Evolutionary conservation across 192 early-diverging fungal genomes (phyloP).

Genomic region (Backusella luteola): DNA sequence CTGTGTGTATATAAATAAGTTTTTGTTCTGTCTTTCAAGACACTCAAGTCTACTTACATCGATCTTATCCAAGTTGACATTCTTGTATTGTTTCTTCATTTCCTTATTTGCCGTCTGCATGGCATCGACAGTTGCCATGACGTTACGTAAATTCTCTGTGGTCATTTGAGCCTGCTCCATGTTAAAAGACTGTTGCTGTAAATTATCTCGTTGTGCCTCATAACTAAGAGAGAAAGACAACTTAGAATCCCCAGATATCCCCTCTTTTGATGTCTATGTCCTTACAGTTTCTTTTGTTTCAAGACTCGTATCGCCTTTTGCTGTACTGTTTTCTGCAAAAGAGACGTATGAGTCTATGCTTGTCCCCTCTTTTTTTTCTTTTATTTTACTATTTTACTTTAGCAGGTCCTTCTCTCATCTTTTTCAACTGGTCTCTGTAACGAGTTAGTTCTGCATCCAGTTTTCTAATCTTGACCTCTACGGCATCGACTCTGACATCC

Average conservation of each 20-base stretch:
- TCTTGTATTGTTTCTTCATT: constrained; percentile 96
- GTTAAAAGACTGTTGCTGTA: constrained; percentile 96
- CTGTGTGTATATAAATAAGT: constrained; percentile 34
- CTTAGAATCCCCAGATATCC: neutral
- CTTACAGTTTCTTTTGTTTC: constrained; percentile 91
- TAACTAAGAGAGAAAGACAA: constrained; percentile 46
- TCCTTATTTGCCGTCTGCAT: constrained; percentile 95
- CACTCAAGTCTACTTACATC: constrained; percentile 56
- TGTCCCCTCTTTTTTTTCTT: neutral
- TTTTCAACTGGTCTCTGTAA: constrained; percentile 93
- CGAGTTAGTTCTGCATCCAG: constrained; percentile 90
- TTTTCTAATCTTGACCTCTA: constrained; percentile 93
- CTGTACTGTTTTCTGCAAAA: constrained; percentile 79
- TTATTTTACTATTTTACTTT: constrained; percentile 49
- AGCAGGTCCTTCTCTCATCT: constrained; percentile 85
- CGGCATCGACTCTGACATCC: constrained; percentile 79
- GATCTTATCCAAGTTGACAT: constrained; percentile 92
- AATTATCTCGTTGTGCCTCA: constrained; percentile 91
- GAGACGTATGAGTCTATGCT: neutral
- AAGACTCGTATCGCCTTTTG: constrained; percentile 87
- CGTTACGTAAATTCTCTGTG: constrained; percentile 96
- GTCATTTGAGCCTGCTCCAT: constrained; percentile 96
- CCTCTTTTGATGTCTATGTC: neutral
- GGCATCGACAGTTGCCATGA: constrained; percentile 93
- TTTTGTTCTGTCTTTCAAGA: too few relatives aligned